Conservation (phyloP, 306 rosid genomes). For the peach (Prunus persica) region DNA sequence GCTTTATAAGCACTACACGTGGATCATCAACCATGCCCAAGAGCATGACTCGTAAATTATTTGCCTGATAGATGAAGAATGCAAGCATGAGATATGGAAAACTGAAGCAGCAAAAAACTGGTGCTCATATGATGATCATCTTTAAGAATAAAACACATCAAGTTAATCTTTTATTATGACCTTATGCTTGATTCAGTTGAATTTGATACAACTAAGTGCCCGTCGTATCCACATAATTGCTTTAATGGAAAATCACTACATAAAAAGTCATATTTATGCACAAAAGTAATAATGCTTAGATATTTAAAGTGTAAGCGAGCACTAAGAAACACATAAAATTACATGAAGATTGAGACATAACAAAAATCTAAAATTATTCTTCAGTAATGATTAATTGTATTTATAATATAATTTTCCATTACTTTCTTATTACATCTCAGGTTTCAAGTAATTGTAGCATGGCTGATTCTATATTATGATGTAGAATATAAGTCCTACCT, state of each 20-base stretch:
- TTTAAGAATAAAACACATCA: background rate
- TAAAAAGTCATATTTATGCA: background rate
- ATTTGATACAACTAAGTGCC: constrained; percentile 10
- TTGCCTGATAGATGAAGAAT: constrained; percentile 61
- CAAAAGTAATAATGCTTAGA: background rate
- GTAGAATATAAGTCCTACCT: constrained; percentile 47
- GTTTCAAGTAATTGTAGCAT: background rate
- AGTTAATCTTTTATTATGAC: background rate
- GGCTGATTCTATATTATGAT: background rate
- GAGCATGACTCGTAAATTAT: constrained; percentile 88
- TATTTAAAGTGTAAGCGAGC: background rate
- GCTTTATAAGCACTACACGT: constrained; percentile 96
- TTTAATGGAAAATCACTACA: constrained; percentile 11
- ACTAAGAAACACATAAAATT: background rate
- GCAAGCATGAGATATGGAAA: constrained; percentile 42
- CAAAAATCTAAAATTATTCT: background rate
- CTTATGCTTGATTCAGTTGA: constrained; percentile 10
- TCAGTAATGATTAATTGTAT: background rate
- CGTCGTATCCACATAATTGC: background rate
- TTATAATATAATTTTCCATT: background rate
- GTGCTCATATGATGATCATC: constrained; percentile 8
- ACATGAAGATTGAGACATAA: background rate
- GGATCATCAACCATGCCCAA: constrained; percentile 99
- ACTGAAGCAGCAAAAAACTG: constrained; percentile 10
- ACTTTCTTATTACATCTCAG: background rate